phyloP scores from a whole-genome alignment of 73 alveolate species.

The Paraurostyla sp. region DNA sequence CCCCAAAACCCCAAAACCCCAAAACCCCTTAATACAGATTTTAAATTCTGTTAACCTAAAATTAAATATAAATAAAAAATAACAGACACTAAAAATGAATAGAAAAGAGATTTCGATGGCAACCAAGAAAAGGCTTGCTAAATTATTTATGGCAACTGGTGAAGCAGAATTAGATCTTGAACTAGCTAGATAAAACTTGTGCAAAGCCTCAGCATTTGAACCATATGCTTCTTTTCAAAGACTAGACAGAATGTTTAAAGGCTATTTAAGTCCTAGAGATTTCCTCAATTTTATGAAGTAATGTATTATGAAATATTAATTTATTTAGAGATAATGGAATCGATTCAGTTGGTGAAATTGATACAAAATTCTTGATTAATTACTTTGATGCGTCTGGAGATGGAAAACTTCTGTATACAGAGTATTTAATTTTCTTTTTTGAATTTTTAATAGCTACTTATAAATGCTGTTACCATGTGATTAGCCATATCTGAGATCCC shows the following conservation, averaged over 20 bases:
- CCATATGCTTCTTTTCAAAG: conserved; percentile 75
- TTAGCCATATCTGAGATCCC: conserved; percentile 51
- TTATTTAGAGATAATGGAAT: conserved; percentile 57
- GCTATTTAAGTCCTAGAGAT: conserved; percentile 26
- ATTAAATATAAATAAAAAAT: no score
- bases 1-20: no score
- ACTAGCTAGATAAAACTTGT: conserved; percentile 58
- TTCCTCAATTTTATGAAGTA: conserved; percentile 47
- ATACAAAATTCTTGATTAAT: neutral
- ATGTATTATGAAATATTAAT: no score
- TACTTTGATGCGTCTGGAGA: conserved; percentile 32
- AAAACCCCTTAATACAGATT: no score
- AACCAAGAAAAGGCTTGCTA: conserved; percentile 35
- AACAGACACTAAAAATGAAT: conserved; percentile 42
- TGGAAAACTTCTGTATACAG: conserved; percentile 53
- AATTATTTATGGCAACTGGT: conserved; percentile 54
- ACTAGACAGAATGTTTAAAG: conserved; percentile 63
- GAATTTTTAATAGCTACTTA: neutral
- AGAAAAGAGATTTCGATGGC: conserved; percentile 49
- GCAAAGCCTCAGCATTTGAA: conserved; percentile 50
- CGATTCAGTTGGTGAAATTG: conserved; percentile 12
- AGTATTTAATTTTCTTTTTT: neutral
- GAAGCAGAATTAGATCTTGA: conserved; percentile 61
- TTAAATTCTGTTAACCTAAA: no score
- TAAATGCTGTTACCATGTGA: conserved; percentile 64